A percentile compares a stretch with the other conserved stretches of the same genome.
phyloP scores from a whole-genome alignment of 1,284 basidiomycete species.

The Waitea zeae region DNA sequence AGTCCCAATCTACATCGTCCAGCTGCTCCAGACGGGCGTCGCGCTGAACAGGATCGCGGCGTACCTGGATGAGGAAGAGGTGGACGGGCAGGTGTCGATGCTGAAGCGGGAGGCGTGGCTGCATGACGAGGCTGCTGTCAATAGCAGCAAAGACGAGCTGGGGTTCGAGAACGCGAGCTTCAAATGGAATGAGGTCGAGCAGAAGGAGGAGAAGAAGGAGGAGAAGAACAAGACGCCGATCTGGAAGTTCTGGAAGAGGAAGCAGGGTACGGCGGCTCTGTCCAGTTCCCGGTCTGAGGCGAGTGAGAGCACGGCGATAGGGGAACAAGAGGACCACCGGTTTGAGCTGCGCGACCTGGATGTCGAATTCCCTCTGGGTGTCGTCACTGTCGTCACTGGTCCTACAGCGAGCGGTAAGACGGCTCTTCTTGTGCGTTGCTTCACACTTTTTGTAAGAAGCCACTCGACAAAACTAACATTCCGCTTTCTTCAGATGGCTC shows the following conservation, averaged over 20 bases:
- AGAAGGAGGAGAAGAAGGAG: slow-evolving; percentile 13
- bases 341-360: slow-evolving; percentile 54
- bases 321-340: slow-evolving; percentile 19
- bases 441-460: slow-evolving; percentile 12
- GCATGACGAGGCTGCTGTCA: slow-evolving; percentile 5
- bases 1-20: slow-evolving; percentile 50
- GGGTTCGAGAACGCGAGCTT: slow-evolving; percentile 50
- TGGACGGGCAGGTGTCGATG: slow-evolving; percentile 20
- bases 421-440: slow-evolving; percentile 25
- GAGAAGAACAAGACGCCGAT: slow-evolving; percentile 9
- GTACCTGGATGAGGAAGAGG: slow-evolving; percentile 71
- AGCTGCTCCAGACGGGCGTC: slow-evolving; percentile 54
- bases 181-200: slow-evolving; percentile 45
- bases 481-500: slow-evolving; percentile 27
- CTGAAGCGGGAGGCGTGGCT: slow-evolving; percentile 15
- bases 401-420: slow-evolving; percentile 75
- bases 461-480: slow-evolving; percentile 15
- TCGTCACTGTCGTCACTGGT: slow-evolving; percentile 46
- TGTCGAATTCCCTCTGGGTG: slow-evolving; percentile 52
- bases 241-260: no score
- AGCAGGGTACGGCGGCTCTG: no score
- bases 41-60: slow-evolving; percentile 67
- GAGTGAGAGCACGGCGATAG: slow-evolving; percentile 8
- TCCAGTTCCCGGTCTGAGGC: no score
- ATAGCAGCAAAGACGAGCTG: slow-evolving; percentile 19